phyloP scores from a whole-genome alignment of 352 stramenopile genomes.

The Phytophthora pini region DNA sequence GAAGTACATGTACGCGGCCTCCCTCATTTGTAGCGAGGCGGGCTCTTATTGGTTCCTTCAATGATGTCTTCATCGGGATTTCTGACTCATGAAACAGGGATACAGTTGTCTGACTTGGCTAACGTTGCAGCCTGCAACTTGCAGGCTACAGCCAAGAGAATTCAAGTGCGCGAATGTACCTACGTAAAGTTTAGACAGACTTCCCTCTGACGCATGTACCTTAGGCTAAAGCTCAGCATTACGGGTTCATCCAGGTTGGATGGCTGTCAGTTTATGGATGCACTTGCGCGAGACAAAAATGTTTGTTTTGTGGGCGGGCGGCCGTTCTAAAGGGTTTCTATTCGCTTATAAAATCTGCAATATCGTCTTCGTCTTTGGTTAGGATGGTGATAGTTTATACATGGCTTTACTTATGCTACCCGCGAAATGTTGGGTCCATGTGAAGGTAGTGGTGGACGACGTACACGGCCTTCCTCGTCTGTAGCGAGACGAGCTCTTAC shows the following conservation, averaged over 20 bases:
- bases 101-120: no score
- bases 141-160: no score
- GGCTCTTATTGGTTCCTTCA: constrained; percentile 11
- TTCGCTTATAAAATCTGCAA: constrained; percentile 32
- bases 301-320: constrained; percentile 4
- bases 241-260: not conserved
- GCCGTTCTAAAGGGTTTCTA: constrained; percentile 31
- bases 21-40: constrained; percentile 21
- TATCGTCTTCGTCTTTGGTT: constrained; percentile 13
- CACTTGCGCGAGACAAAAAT: no score
- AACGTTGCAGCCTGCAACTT: no score
- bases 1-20: constrained; percentile 25
- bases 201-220: not conserved
- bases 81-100: no score
- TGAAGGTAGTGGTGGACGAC: constrained; percentile 26
- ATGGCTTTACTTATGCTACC: constrained; percentile 21
- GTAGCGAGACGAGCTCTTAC: constrained; percentile 12
- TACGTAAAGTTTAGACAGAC: not conserved
- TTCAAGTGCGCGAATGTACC: constrained; percentile 8
- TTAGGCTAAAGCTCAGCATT: not conserved
- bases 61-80: no score
- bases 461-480: constrained; percentile 27
- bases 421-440: constrained; percentile 20
- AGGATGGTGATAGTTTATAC: constrained; percentile 26
- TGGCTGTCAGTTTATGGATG: constrained; percentile 5